Percentiles rank a stretch among this genome's conserved stretches.
Conservation (phyloP, 495 filamentous ascomycete genomes). For the Podospora conica region DNA sequence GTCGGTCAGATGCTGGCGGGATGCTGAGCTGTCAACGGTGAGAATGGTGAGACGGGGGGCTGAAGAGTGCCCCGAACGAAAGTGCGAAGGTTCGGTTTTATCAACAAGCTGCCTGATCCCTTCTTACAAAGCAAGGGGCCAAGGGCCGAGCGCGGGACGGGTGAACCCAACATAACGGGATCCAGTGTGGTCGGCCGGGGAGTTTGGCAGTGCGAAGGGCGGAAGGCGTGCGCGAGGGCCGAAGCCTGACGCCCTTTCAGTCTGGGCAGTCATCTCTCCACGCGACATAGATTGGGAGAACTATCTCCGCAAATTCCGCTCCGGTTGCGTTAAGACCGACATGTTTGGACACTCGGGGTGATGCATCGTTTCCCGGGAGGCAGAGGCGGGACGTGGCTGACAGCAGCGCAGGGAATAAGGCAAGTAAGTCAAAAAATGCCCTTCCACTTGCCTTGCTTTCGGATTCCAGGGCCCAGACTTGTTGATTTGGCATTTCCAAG, state of each 20-base stretch:
- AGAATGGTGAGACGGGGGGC: not conserved
- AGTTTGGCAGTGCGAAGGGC: not conserved
- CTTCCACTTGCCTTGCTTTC: too few relatives aligned
- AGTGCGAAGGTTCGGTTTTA: not conserved
- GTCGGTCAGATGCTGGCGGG: not conserved
- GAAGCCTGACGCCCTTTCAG: not conserved
- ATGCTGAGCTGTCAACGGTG: not conserved
- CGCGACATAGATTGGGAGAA: not conserved
- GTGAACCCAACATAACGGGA: not conserved
- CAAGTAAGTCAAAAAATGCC: too few relatives aligned
- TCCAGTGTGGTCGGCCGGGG: not conserved
- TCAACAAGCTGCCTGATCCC: not conserved
- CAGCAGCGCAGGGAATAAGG: too few relatives aligned
- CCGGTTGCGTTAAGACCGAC: not conserved
- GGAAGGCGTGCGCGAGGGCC: not conserved
- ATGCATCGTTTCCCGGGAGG: not conserved
- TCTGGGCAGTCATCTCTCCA: not conserved
- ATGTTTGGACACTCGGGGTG: not conserved
- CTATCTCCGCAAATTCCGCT: not conserved
- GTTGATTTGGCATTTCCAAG: too few relatives aligned
- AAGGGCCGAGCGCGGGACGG: not conserved
- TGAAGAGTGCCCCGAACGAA: not conserved
- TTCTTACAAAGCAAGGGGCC: not conserved
- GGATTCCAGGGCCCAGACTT: too few relatives aligned
- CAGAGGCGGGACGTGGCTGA: not conserved